Base-by-base conservation (phyloP, 352 stramenopile genomes). In the Globisporangium echinulatum region DNA sequence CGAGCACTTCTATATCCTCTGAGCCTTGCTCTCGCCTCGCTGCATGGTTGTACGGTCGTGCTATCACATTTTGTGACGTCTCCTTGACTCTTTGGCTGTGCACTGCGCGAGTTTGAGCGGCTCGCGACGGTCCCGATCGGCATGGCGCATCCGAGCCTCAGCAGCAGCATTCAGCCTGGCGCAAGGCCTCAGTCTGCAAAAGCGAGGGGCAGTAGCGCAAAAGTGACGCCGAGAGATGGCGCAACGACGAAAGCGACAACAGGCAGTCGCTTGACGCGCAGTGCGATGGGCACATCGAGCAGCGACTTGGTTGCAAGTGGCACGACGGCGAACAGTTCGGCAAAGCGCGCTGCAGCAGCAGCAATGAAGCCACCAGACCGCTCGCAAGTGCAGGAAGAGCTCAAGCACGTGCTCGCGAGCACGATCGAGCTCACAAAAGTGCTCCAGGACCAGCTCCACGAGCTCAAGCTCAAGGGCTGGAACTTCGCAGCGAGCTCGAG, bases 381-480 rank as follows among this genome's bases (percentile, higher is more conserved):
- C 49, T 68, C 75, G 7, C 75, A 85, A 48, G 76, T 90, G 8
- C 81, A 90, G 58, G 78, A 90, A 43, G 81, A 90, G 55, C 75
- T 90, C 46, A 82, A 84, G 46, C 70, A 67, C 42, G 73, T 90
- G 36, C 62, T 90, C 33, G 74, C 72, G 40, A 72, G 70, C 43
- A 88, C 81, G 10, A 87, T 90, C 17, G 77, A 85, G 52, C 66
- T 90, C 25, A 81, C 81, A 2, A 90, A 85, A 55, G 71, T 82
- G 43, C 70, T 90, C 4, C 81, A 90, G 57, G 77, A 88, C 48
- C 81, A 90, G 58, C 71, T 90, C 13, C 74, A 88, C 58, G 81
- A 90, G 66, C 77, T 90, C 64, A 88, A 86, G 72, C 71, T 90
- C 61, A 88, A 88, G 50, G 77, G 77, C 38, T 90, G 81, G 81